Conservation (phyloP, 306 rosid genomes). For the Citrullus colocynthis region DNA sequence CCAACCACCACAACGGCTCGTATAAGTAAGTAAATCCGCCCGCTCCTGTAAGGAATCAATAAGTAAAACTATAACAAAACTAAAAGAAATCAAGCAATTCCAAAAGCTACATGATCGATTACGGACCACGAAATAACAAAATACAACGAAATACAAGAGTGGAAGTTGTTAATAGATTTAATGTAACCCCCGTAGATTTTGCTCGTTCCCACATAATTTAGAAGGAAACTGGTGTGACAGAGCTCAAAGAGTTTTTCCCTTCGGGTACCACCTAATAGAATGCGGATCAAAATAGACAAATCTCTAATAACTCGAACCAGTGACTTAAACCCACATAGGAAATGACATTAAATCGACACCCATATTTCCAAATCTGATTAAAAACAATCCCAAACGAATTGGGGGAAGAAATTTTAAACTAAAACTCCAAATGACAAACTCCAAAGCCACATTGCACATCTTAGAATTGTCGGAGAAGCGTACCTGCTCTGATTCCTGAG, state of each 20-base stretch:
- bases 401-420: not conserved
- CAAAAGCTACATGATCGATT: not conserved
- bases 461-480: not conserved
- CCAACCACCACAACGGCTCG: constrained; percentile 87
- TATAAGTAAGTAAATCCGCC: constrained; percentile 78
- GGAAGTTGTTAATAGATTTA: not conserved
- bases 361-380: not conserved
- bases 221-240: not conserved
- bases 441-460: not conserved
- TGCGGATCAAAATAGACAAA: not conserved
- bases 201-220: not conserved
- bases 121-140: not conserved
- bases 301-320: not conserved
- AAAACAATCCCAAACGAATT: not conserved
- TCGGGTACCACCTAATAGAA: not conserved
- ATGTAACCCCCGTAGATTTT: not conserved
- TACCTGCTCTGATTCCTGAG: constrained; percentile 71
- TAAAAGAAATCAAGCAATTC: not conserved
- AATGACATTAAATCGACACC: not conserved
- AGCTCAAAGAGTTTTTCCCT: not conserved
- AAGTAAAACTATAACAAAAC: not conserved
- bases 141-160: not conserved
- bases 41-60: constrained; percentile 24
- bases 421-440: not conserved
- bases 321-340: not conserved